Evolutionary conservation across 305 asterid genomes (phyloP).

Genomic region (Salvia sclarea): DNA sequence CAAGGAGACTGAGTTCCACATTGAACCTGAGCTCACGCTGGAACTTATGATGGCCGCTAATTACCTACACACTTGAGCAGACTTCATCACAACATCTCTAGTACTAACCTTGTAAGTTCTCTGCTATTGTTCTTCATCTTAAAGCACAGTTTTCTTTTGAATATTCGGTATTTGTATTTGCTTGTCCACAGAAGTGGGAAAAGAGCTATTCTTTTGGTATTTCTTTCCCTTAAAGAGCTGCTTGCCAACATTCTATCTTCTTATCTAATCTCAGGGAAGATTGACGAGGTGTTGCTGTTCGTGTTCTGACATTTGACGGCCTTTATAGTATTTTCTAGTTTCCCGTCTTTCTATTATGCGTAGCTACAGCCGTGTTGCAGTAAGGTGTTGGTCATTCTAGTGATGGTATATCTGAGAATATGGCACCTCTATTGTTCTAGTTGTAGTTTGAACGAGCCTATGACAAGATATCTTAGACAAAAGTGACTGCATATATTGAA

Average conservation of each 20-base stretch:
- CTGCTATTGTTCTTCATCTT: slow-evolving; percentile 14
- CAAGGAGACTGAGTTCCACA: slow-evolving; percentile 88
- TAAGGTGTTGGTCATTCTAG: slow-evolving; percentile 15
- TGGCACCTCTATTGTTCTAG: slow-evolving; percentile 9
- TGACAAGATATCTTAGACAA: background rate
- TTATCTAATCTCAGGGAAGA: slow-evolving; percentile 29
- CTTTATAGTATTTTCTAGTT: slow-evolving; percentile 9
- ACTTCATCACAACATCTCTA: slow-evolving; percentile 32
- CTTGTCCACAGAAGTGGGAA: background rate
- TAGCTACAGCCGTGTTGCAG: slow-evolving; percentile 9
- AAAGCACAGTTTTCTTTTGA: background rate
- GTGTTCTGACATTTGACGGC: slow-evolving; percentile 32
- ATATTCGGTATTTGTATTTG: background rate
- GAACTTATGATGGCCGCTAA: slow-evolving; percentile 99
- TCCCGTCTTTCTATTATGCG: background rate
- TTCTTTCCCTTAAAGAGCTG: background rate
- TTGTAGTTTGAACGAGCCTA: slow-evolving; percentile 12
- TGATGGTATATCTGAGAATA: slow-evolving; percentile 16
- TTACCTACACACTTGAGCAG: slow-evolving; percentile 76
- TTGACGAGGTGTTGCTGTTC: slow-evolving; percentile 16
- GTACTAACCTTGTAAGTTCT: slow-evolving; percentile 37
- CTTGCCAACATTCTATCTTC: background rate
- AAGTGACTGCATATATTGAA: slow-evolving; percentile 12
- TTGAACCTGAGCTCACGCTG: slow-evolving; percentile 97
- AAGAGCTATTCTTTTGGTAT: background rate